Evolutionary conservation across 306 rosid species (phyloP).

Genomic region (Astragalus membranaceus): DNA sequence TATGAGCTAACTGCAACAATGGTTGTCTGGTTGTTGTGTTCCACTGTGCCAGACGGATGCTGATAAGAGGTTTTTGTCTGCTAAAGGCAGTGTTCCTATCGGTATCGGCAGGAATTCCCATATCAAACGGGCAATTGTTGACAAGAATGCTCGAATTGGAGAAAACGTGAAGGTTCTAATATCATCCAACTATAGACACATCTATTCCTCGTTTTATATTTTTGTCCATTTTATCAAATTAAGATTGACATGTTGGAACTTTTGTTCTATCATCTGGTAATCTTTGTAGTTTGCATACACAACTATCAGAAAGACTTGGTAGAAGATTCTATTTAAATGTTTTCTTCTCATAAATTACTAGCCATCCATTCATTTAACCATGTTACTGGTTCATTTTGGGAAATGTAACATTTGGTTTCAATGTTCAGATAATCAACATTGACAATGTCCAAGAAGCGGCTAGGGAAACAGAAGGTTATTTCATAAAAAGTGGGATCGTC

Average conservation of each 20-base stretch:
- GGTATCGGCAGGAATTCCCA: constrained; percentile 91
- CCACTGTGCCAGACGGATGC: constrained; percentile 53
- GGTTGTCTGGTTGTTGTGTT: constrained; percentile 23
- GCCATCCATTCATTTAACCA: neutral
- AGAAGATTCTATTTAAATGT: neutral
- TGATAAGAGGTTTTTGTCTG: constrained; percentile 79
- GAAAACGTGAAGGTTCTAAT: constrained; percentile 70
- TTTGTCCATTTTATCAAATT: neutral
- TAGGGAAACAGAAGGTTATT: constrained; percentile 94
- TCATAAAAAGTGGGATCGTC: constrained; percentile 93
- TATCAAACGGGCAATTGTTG: constrained; percentile 92
- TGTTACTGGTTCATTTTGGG: neutral
- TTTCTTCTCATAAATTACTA: neutral
- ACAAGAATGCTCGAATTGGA: constrained; percentile 96
- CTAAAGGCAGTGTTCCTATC: constrained; percentile 83
- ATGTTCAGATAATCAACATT: constrained; percentile 66
- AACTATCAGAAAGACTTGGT: neutral
- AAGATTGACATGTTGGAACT: neutral
- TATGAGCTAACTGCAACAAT: neutral
- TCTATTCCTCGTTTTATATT: neutral
- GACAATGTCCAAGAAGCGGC: constrained; percentile 96
- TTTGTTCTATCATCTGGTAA: neutral
- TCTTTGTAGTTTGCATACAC: neutral
- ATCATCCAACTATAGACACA: neutral
- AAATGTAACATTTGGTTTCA: neutral